phyloP scores from a whole-genome alignment of 805 yeast species.

The Wickerhamiella azymoides region DNA sequence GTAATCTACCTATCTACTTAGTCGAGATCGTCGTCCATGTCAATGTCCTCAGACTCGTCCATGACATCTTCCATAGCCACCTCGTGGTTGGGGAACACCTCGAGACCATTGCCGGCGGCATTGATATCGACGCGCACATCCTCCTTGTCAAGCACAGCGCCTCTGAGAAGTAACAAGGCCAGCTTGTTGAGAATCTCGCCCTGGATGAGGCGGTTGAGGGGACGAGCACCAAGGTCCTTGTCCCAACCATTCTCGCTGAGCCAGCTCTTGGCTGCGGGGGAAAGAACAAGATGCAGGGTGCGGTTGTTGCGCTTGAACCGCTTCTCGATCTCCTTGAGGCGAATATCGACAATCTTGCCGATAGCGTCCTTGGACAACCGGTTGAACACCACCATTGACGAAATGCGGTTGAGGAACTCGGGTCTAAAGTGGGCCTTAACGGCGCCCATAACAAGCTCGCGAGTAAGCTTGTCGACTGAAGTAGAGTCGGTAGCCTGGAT shows the following conservation, averaged over 20 bases:
- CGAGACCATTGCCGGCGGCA: slow-evolving; percentile 44
- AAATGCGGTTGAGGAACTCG: slow-evolving; percentile 90
- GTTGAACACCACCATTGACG: slow-evolving; percentile 86
- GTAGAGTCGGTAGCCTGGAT: slow-evolving; percentile 54
- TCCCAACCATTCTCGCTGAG: slow-evolving; percentile 80
- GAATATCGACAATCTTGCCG: slow-evolving; percentile 75
- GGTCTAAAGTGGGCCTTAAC: slow-evolving; percentile 90
- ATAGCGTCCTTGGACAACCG: slow-evolving; percentile 84
- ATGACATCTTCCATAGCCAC: slow-evolving; percentile 29
- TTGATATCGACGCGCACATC: slow-evolving; percentile 46
- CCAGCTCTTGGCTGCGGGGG: slow-evolving; percentile 65
- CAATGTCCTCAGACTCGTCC: slow-evolving; percentile 20
- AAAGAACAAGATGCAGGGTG: slow-evolving; percentile 56
- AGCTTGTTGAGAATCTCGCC: slow-evolving; percentile 71
- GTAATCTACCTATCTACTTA: neutral
- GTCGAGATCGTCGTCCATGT: slow-evolving; percentile 14
- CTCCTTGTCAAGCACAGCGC: slow-evolving; percentile 82
- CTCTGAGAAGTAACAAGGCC: slow-evolving; percentile 78
- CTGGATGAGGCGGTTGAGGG: slow-evolving; percentile 78
- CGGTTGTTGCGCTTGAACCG: slow-evolving; percentile 80
- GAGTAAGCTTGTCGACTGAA: slow-evolving; percentile 47
- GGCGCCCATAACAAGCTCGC: slow-evolving; percentile 65
- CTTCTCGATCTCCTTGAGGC: slow-evolving; percentile 71
- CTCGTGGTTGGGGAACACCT: slow-evolving; percentile 79
- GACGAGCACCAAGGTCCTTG: slow-evolving; percentile 91